Evolutionary conservation across 805 yeast species (phyloP), one percentile per base, ranked within the genome.

Genomic region (Myxozyma geophila): DNA sequence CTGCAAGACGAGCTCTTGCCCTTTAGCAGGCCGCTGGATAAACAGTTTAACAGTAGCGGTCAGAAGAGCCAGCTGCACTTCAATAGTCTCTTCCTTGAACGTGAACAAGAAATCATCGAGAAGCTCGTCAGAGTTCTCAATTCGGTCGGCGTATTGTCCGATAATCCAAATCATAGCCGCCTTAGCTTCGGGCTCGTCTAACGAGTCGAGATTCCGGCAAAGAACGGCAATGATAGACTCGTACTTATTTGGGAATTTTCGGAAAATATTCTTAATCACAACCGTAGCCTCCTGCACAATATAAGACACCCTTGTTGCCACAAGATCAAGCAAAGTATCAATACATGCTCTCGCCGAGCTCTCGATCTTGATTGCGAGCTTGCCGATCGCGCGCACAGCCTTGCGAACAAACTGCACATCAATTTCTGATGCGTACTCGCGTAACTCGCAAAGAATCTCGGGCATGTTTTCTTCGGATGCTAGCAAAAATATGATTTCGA

Each of bases 331-430:
- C 7, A 92, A 74, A 0, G 85, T 83, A 6, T 82, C 81, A 2
- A 90, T 87, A 74, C 96, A 90, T 28, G 79, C 79, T 5, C 79
- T 77, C 0, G 92, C 86, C 0, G 89, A 85, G 8, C 74, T 74
- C 33, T 85, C 85, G 15, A 91, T 76, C 71, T 90, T 90, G 35
- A 92, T 85, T 0, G 97, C 96, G 21, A 93, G 78, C 71, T 92
- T 90, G 1, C 98, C 98, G 66, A 93, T 85, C 0, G 97, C 96
- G 63, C 96, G 78, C 2, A 93, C 85, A 0, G 98, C 92, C 71
- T 91, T 89, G 60, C 96, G 80, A 1, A 92, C 90, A 87, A 92
- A 90, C 62, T 88, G 88, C 28, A 87, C 83, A 74, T 92, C 97
- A 13, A 90, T 86, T 71, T 90, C 97, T 0, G 91, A 84, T 4